Evolutionary conservation across 2,329 filamentous ascomycete genomes (phyloP).

Genomic region (Rhinocladiella mackenziei): DNA sequence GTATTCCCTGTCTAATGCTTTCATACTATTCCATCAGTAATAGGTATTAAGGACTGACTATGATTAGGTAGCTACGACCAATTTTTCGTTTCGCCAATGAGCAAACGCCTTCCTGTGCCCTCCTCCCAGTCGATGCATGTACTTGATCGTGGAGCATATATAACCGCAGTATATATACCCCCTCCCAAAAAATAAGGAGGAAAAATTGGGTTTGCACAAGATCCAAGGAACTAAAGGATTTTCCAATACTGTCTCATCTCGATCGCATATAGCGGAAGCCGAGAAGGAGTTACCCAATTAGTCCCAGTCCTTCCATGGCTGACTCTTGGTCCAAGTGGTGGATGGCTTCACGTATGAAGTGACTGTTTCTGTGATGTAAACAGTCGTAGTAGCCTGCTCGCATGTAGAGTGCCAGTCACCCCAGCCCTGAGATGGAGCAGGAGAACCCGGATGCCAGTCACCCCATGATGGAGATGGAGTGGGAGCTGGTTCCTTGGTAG

Average conservation of each 20-base stretch:
- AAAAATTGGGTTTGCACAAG: too few relatives aligned
- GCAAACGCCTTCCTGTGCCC: not conserved
- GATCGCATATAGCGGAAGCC: not conserved
- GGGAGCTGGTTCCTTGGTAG: not conserved
- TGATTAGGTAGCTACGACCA: not conserved
- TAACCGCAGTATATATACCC: too few relatives aligned
- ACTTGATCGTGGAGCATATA: too few relatives aligned
- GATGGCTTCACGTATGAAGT: not conserved
- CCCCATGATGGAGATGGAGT: not conserved
- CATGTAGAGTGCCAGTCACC: slow-evolving; percentile 4
- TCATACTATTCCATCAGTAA: not conserved
- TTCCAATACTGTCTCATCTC: too few relatives aligned
- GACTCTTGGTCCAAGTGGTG: slow-evolving; percentile 3
- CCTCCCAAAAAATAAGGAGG: too few relatives aligned
- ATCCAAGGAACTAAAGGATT: too few relatives aligned
- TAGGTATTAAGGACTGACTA: not conserved
- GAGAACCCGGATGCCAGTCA: not conserved
- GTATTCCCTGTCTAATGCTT: too few relatives aligned
- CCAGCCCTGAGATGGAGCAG: not conserved
- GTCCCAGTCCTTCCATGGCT: slow-evolving; percentile 6
- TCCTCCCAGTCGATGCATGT: not conserved
- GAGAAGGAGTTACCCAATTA: not conserved
- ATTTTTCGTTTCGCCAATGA: not conserved
- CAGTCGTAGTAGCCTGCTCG: slow-evolving; percentile 5
- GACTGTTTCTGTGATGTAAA: slow-evolving; percentile 11